Percentiles rank a stretch among this genome's conserved stretches.
phyloP scores from a whole-genome alignment of 225 moss, liverwort and hornwort genomes.

The Antitrichia curtipendula region DNA sequence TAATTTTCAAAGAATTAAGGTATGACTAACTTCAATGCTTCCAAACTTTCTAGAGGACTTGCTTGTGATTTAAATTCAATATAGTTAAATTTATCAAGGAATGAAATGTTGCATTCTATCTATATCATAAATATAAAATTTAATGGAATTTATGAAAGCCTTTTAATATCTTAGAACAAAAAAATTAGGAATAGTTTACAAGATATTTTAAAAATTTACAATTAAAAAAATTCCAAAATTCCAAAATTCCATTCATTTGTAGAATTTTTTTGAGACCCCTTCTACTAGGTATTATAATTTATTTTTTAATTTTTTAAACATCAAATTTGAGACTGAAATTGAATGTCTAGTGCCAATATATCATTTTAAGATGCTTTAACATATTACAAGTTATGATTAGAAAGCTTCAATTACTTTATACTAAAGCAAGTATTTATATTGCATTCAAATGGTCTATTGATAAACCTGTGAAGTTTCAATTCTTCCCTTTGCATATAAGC shows the following conservation, averaged over 20 bases:
- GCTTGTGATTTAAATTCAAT: background rate
- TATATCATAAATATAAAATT: background rate
- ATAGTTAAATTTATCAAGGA: background rate
- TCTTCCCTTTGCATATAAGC: background rate
- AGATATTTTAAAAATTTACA: no score
- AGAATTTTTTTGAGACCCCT: background rate
- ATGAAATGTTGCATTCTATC: background rate
- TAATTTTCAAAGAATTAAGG: background rate
- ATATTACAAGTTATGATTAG: background rate
- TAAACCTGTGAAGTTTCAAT: background rate
- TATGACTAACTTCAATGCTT: background rate
- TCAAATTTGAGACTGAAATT: background rate
- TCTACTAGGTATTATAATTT: accelerated
- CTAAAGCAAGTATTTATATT: no score
- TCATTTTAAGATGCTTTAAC: background rate
- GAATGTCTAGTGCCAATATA: background rate
- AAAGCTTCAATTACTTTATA: background rate
- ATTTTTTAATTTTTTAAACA: background rate
- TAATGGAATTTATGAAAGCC: accelerated
- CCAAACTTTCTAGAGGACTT: background rate
- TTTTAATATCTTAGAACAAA: background rate
- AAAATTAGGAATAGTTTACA: accelerated
- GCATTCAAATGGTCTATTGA: background rate
- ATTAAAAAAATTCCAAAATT: no score
- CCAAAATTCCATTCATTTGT: background rate